A percentile compares a stretch with the other conserved stretches of the same genome.
These are phyloP conservation scores for Vitis amurensis DNA, from an alignment of 164 flowering plant genomes.

Conservation along the genomic window DNA sequence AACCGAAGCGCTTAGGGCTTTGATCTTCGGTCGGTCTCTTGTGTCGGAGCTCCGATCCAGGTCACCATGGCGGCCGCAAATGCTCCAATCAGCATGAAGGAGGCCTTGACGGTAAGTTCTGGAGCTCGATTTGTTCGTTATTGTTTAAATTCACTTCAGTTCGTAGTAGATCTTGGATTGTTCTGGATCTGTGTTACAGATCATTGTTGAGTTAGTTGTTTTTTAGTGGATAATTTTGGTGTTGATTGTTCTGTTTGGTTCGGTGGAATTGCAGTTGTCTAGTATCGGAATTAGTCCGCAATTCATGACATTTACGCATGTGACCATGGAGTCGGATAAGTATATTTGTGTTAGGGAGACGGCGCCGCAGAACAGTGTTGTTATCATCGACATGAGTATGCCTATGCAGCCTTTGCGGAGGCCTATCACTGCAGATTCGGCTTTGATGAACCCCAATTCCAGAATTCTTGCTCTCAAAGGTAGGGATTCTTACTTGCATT, in stretches of 20 bases:
- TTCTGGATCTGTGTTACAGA: neutral
- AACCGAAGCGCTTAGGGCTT: neutral
- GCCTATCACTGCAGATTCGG: slow-evolving; percentile 98
- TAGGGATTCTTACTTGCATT: slow-evolving; percentile 20
- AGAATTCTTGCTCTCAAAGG: slow-evolving; percentile 97
- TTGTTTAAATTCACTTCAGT: neutral
- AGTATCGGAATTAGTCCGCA: slow-evolving; percentile 72
- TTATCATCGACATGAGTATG: slow-evolving; percentile 96
- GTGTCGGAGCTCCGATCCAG: slow-evolving; percentile 22
- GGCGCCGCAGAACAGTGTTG: slow-evolving; percentile 86
- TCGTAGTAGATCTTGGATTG: neutral
- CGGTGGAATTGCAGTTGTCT: slow-evolving; percentile 45
- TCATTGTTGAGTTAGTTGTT: no score
- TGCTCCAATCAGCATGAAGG: slow-evolving; percentile 84
- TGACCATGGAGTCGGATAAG: slow-evolving; percentile 92
- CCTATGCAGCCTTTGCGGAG: slow-evolving; percentile 96
- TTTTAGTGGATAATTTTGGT: neutral
- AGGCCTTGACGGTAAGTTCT: slow-evolving; percentile 60
- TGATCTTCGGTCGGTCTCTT: slow-evolving; percentile 2
- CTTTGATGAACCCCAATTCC: slow-evolving; percentile 94
- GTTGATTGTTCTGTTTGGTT: slow-evolving; percentile 6
- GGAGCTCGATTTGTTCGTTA: slow-evolving; percentile 9
- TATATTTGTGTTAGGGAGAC: slow-evolving; percentile 82
- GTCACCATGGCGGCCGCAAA: slow-evolving; percentile 80
- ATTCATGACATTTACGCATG: slow-evolving; percentile 86